Conservation (phyloP, 108 stramenopile species). For the Aurantiochytrium sp. region DNA sequence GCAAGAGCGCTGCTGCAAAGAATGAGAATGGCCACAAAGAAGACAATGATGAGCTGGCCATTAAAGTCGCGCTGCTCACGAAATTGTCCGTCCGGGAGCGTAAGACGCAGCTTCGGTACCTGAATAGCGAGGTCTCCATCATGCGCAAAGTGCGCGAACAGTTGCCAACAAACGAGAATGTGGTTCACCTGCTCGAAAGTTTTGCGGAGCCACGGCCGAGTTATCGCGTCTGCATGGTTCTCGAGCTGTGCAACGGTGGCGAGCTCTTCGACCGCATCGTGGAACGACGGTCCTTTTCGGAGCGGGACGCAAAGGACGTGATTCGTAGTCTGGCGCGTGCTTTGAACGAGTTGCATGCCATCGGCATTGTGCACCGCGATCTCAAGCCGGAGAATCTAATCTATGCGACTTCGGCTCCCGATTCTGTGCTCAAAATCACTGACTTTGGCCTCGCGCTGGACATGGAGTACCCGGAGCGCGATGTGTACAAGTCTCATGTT, state of each 20-base stretch:
- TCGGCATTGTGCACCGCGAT: conserved; percentile 73
- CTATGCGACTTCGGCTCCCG: conserved; percentile 47
- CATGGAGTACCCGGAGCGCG: conserved; percentile 38
- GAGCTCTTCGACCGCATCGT: conserved; percentile 26
- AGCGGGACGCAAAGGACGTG: background rate
- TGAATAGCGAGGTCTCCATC: background rate
- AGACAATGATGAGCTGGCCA: background rate
- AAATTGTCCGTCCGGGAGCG: background rate
- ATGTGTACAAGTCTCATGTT: conserved; percentile 35
- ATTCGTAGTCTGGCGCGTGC: background rate
- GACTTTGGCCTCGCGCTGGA: conserved; percentile 98
- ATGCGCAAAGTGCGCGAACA: background rate
- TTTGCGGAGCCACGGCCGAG: background rate
- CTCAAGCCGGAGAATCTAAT: conserved; percentile 80
- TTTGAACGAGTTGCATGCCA: conserved; percentile 37
- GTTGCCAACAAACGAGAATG: background rate
- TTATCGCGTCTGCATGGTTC: background rate
- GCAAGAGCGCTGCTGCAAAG: background rate
- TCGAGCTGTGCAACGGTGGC: conserved; percentile 26
- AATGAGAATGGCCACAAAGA: background rate
- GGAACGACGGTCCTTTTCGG: background rate
- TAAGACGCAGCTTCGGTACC: background rate
- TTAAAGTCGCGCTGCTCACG: background rate
- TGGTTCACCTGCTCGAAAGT: background rate
- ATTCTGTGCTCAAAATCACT: conserved; percentile 86